Conservation (phyloP, 129 eudicot genomes). For the Arctium lappa region DNA sequence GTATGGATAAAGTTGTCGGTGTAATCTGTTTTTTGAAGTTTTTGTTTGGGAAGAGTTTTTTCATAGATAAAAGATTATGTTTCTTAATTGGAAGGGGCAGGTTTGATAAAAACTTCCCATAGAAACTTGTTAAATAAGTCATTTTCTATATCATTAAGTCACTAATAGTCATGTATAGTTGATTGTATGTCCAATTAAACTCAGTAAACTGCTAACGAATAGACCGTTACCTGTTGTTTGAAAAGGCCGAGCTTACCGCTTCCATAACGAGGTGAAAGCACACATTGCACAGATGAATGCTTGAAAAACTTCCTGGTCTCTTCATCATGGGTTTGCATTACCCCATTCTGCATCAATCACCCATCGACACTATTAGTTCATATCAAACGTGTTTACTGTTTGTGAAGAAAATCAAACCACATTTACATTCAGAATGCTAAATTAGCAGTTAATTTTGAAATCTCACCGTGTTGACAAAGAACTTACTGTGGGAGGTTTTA, state of each 20-base stretch:
- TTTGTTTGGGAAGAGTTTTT: too few relatives aligned
- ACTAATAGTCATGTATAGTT: too few relatives aligned
- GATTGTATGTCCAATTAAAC: too few relatives aligned
- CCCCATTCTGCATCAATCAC: conserved; percentile 65
- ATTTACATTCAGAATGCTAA: not conserved
- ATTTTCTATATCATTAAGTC: too few relatives aligned
- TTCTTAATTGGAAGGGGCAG: too few relatives aligned
- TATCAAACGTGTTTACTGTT: not conserved
- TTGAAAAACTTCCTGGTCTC: conserved; percentile 84
- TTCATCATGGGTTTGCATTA: conserved; percentile 94
- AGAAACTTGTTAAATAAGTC: too few relatives aligned
- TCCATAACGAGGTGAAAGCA: conserved; percentile 89
- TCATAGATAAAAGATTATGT: too few relatives aligned
- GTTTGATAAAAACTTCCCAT: too few relatives aligned
- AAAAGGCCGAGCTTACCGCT: conserved; percentile 74
- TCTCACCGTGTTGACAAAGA: conserved; percentile 62
- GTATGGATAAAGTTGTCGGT: too few relatives aligned
- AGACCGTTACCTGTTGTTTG: conserved; percentile 61
- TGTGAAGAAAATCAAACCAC: not conserved
- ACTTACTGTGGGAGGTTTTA: conserved; percentile 68
- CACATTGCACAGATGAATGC: conserved; percentile 89
- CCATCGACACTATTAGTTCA: not conserved
- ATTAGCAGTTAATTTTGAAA: not conserved
- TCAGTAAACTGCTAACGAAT: too few relatives aligned
- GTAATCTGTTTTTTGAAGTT: too few relatives aligned